Evolutionary conservation across 1,284 basidiomycete genomes (phyloP).

Genomic region (Erythrobasidium hasegawianum): DNA sequence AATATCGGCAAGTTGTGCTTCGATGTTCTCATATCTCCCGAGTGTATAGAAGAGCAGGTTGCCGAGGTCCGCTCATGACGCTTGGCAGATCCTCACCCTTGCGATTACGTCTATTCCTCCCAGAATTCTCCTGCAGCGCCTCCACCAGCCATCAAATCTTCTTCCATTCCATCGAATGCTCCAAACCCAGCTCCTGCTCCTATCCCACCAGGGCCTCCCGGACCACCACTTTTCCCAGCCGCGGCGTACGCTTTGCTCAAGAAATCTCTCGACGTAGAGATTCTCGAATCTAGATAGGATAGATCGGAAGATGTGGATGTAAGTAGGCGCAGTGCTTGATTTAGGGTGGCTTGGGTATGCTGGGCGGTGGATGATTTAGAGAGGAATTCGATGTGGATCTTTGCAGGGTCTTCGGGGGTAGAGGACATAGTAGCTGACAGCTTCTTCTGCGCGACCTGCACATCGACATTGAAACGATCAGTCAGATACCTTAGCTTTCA

Average conservation of each 20-base stretch:
- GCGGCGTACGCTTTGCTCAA: conserved; percentile 14
- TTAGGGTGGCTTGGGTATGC: not conserved
- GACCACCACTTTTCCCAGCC: not conserved
- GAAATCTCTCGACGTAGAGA: conserved; percentile 13
- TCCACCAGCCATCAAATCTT: conserved; percentile 14
- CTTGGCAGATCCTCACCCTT: no score
- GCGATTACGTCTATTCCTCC: no score
- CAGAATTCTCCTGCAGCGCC: no score
- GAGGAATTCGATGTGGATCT: conserved; percentile 25
- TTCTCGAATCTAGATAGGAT: conserved; percentile 8
- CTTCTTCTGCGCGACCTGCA: conserved; percentile 13
- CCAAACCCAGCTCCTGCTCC: not conserved
- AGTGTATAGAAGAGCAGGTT: no score
- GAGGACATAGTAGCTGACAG: conserved; percentile 8
- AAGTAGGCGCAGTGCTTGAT: not conserved
- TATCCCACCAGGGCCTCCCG: not conserved
- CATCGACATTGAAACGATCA: no score
- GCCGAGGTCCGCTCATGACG: no score
- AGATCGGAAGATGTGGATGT: conserved; percentile 5
- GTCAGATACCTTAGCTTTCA: no score
- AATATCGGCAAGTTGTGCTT: no score
- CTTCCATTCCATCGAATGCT: conserved; percentile 13
- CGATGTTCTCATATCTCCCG: no score
- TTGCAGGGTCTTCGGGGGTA: not conserved
- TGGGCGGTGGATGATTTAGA: not conserved